These are phyloP conservation scores for Ascochyta lentis DNA, from an alignment of 2,329 filamentous ascomycete species.

Conservation along the genomic window DNA sequence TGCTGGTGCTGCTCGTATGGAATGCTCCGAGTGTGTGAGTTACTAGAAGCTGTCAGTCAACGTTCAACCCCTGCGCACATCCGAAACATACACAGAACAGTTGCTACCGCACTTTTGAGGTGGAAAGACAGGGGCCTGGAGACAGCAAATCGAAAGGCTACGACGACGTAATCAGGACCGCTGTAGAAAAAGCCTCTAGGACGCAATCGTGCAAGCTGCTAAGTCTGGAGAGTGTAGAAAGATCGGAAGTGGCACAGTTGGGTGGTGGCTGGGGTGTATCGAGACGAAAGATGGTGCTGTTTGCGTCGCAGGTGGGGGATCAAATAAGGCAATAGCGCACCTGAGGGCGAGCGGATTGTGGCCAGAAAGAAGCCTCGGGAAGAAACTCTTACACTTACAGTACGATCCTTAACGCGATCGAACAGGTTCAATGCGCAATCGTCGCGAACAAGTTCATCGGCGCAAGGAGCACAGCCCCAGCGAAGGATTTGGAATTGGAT, in stretches of 20 bases:
- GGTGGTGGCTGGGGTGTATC: constrained; percentile 28
- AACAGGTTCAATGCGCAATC: constrained; percentile 21
- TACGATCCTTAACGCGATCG: constrained; percentile 27
- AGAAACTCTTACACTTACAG: constrained; percentile 33
- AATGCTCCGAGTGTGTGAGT: not conserved
- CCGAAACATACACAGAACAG: constrained; percentile 32
- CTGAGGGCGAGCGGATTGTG: constrained; percentile 22
- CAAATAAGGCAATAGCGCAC: constrained; percentile 21
- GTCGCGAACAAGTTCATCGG: constrained; percentile 7
- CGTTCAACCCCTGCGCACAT: constrained; percentile 29
- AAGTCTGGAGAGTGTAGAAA: not conserved
- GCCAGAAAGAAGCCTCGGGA: constrained; percentile 16
- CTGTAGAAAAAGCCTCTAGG: not conserved
- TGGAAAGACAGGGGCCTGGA: constrained; percentile 7
- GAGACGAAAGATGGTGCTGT: constrained; percentile 35
- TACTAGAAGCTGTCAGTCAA: constrained; percentile 32
- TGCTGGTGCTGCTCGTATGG: constrained; percentile 1
- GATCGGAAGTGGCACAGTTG: constrained; percentile 15
- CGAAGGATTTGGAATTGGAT: constrained; percentile 15
- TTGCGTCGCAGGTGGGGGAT: constrained; percentile 18
- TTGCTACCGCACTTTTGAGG: constrained; percentile 19
- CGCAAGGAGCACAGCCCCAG: constrained; percentile 15
- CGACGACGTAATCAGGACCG: constrained; percentile 10
- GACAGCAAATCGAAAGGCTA: not conserved
- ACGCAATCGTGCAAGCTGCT: not conserved